phyloP scores from a whole-genome alignment of 116 monocot genomes.

The Thalassia testudinum region DNA sequence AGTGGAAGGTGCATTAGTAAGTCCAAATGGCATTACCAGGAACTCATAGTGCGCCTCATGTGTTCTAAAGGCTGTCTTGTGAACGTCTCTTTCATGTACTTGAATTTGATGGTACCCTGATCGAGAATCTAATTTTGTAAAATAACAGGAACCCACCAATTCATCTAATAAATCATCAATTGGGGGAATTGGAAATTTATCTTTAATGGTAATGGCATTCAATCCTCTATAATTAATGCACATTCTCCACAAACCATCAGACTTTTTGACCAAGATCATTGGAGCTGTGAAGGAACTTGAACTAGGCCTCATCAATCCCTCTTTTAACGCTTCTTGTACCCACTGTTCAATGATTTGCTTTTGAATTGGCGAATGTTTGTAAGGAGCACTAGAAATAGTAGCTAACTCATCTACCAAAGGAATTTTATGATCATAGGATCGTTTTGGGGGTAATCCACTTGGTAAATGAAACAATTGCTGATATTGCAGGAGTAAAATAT shows the following conservation, averaged over 20 bases:
- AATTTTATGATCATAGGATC: no score
- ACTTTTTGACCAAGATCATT: not conserved
- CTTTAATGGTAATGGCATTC: no score
- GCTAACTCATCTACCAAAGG: not conserved
- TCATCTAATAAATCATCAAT: slow-evolving; percentile 1
- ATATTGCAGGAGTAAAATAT: no score
- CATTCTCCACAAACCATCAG: not conserved
- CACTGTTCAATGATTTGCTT: not conserved
- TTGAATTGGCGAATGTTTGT: not conserved
- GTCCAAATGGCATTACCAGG: not conserved
- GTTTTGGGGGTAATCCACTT: no score
- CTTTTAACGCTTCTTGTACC: not conserved
- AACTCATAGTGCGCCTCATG: not conserved
- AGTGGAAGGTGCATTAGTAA: not conserved
- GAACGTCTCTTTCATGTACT: not conserved
- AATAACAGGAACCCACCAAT: not conserved
- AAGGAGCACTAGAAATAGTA: not conserved
- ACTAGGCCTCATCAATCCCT: no score
- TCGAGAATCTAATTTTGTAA: not conserved
- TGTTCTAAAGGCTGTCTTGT: not conserved
- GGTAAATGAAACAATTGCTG: no score
- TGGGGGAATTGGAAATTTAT: no score
- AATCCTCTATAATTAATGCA: no score
- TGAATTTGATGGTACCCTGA: not conserved
- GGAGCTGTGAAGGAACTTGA: not conserved